Base-by-base conservation (phyloP, 1,139 yeast species). In the Candida anutae region DNA sequence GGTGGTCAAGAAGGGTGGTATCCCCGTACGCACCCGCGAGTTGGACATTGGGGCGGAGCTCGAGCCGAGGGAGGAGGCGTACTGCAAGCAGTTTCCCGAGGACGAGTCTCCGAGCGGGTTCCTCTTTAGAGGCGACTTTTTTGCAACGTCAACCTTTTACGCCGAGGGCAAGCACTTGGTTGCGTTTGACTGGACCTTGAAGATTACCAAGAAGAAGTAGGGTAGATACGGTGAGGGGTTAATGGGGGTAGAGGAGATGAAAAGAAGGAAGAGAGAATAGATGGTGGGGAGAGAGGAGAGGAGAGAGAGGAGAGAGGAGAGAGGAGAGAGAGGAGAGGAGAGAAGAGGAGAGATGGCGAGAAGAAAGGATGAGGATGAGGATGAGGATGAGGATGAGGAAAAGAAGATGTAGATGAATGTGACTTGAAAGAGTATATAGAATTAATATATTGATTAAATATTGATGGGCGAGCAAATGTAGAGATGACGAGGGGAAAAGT, bases 41-140 rank as follows among this genome's bases (percentile, higher is more conserved):
- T 35, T 48, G 26, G 51, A 48, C 10, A 38, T 64, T 28, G 64
- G 66, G 22, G 48, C 46, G 15, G 33, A 33, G 15, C 54, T 39
- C 38, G 58, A 48, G 27, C 58, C 66, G 22, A 46, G 54, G 9
- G 55, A 48, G 11, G 60, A 55, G 30, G 34, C 43, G 6, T 53
- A 55, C 39, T 12, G 42, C 13, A 48, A 49, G 35, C 44, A 43
- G 9, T 62, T 60, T 39, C 58, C 56, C 12, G 53, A 51, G 32
- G 69, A 62, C 32, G 45, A 46, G 12, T 54, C 69, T 25, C 71
- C 71, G 10, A 55, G 60, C 31, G 69, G 69, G 15, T 62, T 53
- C 42, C 46, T 62, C 25, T 42, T 55, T 29, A 59, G 69, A 49
- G 69, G 67, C 11, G 37, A 39, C 20, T 56, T 50, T 41, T 49